A percentile compares a stretch with the other conserved stretches of the same genome.
phyloP scores from a whole-genome alignment of 2,329 filamentous ascomycete genomes.

The Ophiostoma sp. region DNA sequence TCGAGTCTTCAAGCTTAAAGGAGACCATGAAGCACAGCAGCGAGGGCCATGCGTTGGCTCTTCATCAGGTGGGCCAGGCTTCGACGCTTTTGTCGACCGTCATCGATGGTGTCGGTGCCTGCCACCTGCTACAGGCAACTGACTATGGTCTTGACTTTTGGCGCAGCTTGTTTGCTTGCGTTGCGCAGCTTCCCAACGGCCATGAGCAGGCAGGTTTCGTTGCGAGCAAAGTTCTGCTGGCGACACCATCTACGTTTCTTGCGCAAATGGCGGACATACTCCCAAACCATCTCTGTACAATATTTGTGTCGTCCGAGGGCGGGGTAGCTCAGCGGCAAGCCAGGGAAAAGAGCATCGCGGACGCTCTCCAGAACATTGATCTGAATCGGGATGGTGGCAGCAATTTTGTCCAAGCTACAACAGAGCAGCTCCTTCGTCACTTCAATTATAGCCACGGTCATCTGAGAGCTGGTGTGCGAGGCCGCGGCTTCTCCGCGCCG shows the following conservation, averaged over 20 bases:
- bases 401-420: conserved; percentile 13
- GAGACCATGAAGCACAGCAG: neutral
- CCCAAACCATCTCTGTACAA: conserved; percentile 17
- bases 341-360: conserved; percentile 12
- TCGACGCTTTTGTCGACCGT: conserved; percentile 1
- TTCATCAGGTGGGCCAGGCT: neutral
- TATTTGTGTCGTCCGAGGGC: neutral
- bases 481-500: conserved; percentile 14
- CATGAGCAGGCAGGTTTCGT: neutral
- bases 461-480: neutral
- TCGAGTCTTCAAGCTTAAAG: neutral
- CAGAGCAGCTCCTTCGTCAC: neutral
- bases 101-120: conserved; percentile 20
- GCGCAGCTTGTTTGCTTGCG: conserved; percentile 16
- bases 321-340: neutral
- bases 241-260: conserved; percentile 19
- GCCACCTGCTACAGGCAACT: conserved; percentile 18
- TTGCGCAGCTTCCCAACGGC: neutral
- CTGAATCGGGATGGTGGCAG: neutral
- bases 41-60: neutral
- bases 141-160: conserved; percentile 23
- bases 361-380: conserved; percentile 18
- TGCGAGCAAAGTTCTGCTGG: conserved; percentile 15
- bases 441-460: neutral
- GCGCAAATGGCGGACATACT: conserved; percentile 14